These are phyloP conservation scores for Fomitiporia mediterranea DNA, from an alignment of 1,284 basidiomycete species.

Conservation along the genomic window DNA sequence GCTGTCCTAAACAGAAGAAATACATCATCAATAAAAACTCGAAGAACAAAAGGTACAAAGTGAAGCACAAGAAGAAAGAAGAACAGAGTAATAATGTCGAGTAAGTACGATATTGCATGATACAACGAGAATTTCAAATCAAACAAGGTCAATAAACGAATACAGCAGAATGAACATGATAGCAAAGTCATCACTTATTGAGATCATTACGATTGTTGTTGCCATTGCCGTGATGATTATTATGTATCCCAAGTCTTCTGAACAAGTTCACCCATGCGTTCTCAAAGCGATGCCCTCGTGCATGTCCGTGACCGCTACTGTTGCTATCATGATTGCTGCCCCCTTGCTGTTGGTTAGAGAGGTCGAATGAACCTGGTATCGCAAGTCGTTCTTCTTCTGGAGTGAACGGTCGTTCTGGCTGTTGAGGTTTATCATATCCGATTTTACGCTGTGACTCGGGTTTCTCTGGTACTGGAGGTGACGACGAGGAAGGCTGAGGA, in stretches of 20 bases:
- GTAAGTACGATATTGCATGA: no score
- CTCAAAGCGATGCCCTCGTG: not conserved
- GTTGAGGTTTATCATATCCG: not conserved
- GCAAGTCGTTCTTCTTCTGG: conserved; percentile 33
- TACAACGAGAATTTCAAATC: no score
- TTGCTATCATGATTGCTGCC: not conserved
- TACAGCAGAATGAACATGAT: no score
- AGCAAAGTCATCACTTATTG: not conserved
- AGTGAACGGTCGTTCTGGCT: not conserved
- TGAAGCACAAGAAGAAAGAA: no score
- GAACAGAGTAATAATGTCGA: no score
- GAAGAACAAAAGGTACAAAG: no score
- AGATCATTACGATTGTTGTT: not conserved
- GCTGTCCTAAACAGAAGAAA: no score
- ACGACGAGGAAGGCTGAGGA: no score
- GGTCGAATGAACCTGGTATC: conserved; percentile 48
- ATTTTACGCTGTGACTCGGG: conserved; percentile 4
- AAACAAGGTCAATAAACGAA: no score
- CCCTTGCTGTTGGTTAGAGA: conserved; percentile 22
- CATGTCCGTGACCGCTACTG: not conserved
- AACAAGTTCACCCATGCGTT: not conserved
- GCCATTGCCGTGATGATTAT: no score
- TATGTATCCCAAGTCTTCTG: not conserved
- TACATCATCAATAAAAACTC: no score
- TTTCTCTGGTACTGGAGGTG: no score